Evolutionary conservation across 2,329 filamentous ascomycete species (phyloP).

Genomic region (Colletotrichum trifolii): DNA sequence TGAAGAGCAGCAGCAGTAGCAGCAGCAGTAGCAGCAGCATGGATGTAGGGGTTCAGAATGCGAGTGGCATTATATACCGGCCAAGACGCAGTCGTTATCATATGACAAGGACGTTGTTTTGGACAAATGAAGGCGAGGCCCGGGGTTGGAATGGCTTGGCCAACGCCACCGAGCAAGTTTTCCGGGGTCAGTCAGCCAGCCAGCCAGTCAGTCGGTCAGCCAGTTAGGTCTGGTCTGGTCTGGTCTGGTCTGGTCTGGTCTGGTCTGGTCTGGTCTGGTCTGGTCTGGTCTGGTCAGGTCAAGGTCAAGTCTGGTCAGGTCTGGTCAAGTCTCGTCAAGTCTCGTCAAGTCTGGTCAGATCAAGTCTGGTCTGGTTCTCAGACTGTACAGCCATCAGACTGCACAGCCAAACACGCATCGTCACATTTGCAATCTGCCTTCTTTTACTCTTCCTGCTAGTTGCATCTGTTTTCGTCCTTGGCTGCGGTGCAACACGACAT

Average conservation of each 20-base stretch:
- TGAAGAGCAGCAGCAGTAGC: not conserved
- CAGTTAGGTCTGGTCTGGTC: too few species aligned
- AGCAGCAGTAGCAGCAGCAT: not conserved
- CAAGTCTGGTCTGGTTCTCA: not conserved
- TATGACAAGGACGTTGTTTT: not conserved
- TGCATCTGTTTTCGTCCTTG: not conserved
- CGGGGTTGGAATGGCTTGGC: slow-evolving; percentile 21
- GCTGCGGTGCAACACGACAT: not conserved
- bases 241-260: too few species aligned
- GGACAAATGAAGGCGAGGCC: slow-evolving; percentile 1
- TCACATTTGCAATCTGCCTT: slow-evolving; percentile 10
- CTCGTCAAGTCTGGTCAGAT: too few species aligned
- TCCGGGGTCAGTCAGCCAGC: not conserved
- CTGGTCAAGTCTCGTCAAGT: too few species aligned
- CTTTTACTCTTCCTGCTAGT: not conserved
- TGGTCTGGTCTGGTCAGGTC: too few species aligned
- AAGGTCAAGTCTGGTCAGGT: too few species aligned
- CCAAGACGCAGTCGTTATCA: slow-evolving; percentile 1
- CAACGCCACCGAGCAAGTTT: slow-evolving; percentile 28
- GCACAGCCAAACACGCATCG: slow-evolving; percentile 13
- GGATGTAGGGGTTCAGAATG: not conserved
- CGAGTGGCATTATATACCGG: not conserved
- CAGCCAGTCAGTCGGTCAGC: too few species aligned
- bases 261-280: too few species aligned
- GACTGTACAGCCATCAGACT: slow-evolving; percentile 14